A percentile compares a stretch with the other conserved stretches of the same genome.
These are phyloP conservation scores for Lactarius psammicola DNA, from an alignment of 768 basidiomycete species.

Conservation along the genomic window DNA sequence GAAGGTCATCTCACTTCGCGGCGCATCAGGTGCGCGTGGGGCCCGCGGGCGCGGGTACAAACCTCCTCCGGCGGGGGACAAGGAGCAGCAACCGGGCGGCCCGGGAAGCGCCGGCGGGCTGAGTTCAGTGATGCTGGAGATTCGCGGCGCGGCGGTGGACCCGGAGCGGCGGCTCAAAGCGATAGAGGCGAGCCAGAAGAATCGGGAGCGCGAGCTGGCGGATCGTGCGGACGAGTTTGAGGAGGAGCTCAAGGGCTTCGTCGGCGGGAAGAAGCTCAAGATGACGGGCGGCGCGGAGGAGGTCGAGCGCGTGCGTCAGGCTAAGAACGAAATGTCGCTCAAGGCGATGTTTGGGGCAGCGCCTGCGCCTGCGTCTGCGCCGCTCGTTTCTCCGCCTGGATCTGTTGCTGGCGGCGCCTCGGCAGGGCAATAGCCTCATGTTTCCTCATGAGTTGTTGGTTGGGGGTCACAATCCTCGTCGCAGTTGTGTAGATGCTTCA, in stretches of 20 bases:
- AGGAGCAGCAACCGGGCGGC: constrained; percentile 44
- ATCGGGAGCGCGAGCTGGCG: constrained; percentile 71
- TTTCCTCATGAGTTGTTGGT: no score
- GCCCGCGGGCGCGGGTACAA: constrained; percentile 47
- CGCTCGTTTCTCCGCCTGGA: background rate
- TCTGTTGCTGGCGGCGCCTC: no score
- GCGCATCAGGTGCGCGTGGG: constrained; percentile 43
- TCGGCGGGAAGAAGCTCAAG: constrained; percentile 81
- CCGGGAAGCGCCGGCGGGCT: constrained; percentile 48
- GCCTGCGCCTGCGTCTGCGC: background rate
- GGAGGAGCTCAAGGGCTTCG: constrained; percentile 81
- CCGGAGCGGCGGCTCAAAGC: constrained; percentile 85
- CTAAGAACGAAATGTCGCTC: constrained; percentile 77
- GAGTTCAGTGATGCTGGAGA: constrained; percentile 86
- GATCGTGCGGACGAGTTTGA: constrained; percentile 79
- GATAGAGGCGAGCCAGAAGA: constrained; percentile 85
- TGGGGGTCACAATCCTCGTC: background rate
- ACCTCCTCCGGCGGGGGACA: constrained; percentile 66
- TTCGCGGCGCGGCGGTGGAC: constrained; percentile 77
- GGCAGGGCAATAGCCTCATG: background rate
- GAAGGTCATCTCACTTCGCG: constrained; percentile 76
- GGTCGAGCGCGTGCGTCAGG: constrained; percentile 82
- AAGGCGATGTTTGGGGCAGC: constrained; percentile 79
- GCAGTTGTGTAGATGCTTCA: constrained; percentile 8
- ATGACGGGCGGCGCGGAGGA: constrained; percentile 97